Evolutionary conservation across 2,329 filamentous ascomycete genomes (phyloP), one percentile per base, ranked within the genome.

Genomic region (Aspergillus sp.): DNA sequence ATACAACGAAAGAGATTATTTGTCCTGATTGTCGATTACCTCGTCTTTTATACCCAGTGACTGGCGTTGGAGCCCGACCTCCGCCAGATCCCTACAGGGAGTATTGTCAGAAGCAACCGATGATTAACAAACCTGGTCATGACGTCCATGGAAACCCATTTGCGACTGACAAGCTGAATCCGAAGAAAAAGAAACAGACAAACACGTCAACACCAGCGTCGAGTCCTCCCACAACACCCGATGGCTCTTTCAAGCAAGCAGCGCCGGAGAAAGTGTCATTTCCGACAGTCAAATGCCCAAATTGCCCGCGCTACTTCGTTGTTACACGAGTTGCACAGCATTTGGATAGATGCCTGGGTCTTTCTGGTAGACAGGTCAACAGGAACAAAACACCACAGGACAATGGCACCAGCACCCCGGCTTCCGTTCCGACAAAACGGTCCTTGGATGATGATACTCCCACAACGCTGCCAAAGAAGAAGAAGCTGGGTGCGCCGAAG

Each of bases 281-380:
- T n/a, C 76, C 76, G 19, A 77, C 75, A 3, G 74, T 75, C 44
- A 78, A 78, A 62, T 87, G 84, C 68, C 84, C 83, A 9, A 82
- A 81, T 62, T 87, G 84, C 67, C 85, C 85, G 62, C 79, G 84
- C 31, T 85, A 84, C 68, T 74, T 86, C 64, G 80, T 85, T 57
- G 84, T 86, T 62, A 86, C 82, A 25, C 77, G 84, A 48, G 84
- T 86, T 52, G 83, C 84, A 15, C 83, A 85, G 66, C 84, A 87
- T 67, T 67, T 87, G 54, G 84, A 87, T 62, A 83, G 85, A 60
- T 87, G 84, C 62, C 75, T 87, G 62, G 83, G 83, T 23, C 78
- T 85, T 27, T 81, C 78, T 19, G 84, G 84, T 2, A 74, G 84
- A 12, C 78, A 80, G 62, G 79, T 78, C 66, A 63, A 77, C 66